phyloP scores from a whole-genome alignment of 768 basidiomycete genomes.

The Pleurotus giganteus region DNA sequence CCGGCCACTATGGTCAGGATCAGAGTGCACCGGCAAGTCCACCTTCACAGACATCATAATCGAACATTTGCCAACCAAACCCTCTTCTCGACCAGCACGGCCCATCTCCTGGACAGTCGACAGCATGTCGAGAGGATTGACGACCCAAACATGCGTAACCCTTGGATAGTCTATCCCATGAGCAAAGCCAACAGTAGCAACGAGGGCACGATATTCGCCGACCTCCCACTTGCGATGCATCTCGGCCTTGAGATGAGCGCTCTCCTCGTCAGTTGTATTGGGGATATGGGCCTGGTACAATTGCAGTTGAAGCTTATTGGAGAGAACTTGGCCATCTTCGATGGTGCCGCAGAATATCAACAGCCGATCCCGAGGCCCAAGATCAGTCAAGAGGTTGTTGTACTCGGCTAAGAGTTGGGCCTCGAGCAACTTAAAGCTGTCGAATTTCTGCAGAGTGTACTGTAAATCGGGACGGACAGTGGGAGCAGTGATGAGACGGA shows the following conservation, averaged over 20 bases:
- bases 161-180: not conserved
- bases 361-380: not conserved
- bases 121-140: not conserved
- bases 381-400: not conserved
- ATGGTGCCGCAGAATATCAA: not conserved
- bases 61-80: not conserved
- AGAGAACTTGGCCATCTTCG: not conserved
- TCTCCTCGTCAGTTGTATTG: not conserved
- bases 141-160: not conserved
- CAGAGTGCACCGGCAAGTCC: too few species aligned
- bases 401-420: not conserved
- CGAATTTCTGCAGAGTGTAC: not conserved
- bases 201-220: not conserved
- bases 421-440: not conserved
- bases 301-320: not conserved
- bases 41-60: too few species aligned
- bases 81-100: not conserved
- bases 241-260: not conserved
- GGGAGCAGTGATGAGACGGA: not conserved
- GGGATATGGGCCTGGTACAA: not conserved
- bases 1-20: too few species aligned
- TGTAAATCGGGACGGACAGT: not conserved
- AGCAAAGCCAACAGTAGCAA: not conserved
- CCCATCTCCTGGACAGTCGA: not conserved
- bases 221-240: not conserved